Base-by-base conservation (phyloP, 1,284 basidiomycete genomes). In the Moniliophthora roreri region DNA sequence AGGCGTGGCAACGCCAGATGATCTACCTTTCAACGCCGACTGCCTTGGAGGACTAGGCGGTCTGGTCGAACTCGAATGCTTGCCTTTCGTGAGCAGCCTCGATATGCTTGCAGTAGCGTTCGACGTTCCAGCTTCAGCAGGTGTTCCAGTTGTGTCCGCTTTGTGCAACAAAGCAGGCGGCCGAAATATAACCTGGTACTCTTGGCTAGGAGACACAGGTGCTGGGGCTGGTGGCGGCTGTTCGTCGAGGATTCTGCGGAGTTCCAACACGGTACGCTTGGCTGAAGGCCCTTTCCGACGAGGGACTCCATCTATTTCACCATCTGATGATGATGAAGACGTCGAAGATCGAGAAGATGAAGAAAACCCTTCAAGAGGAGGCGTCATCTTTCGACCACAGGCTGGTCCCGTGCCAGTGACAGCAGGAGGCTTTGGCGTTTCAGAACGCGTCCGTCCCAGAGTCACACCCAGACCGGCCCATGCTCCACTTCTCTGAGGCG, bases 61-160 rank as follows among this genome's bases (percentile, higher is more conserved):
- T 48, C 69, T 69, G 23, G 67, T 54, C 24, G 64, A 58, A 48
- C 63, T 75, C 5, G 81, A 74, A 64, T 86, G 83, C 26, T 71
- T 75, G n/a, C 76, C 75, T 61, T 85, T 87, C 0, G 87, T 87
- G 60, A 85, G 87, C n/a, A 90, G 74, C 13, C 84, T 75, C 15
- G 87, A 89, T 49, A 91, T 75, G 37, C 82, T 85, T 0, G 88
- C 88, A 0, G 88, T 91, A 1, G 89, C 84, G 5, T 74, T 87
- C 3, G 85, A 87, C 1, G 84, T 85, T 23, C 79, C 74, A 5
- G 79, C 73, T 21, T 76, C 68, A 3, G 85, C 74, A 2, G 66
- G 67, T 1, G 82, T 79, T 4, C 76, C 69, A 0, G 86, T 82
- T 2, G 80, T 75, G 20, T 71, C 59, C 15, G 42, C 28, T 28